Percentiles rank a stretch among this genome's conserved stretches.
These are phyloP conservation scores for Chaetoscypha palmicola DNA, from an alignment of 2,329 filamentous ascomycete genomes.

Conservation along the genomic window DNA sequence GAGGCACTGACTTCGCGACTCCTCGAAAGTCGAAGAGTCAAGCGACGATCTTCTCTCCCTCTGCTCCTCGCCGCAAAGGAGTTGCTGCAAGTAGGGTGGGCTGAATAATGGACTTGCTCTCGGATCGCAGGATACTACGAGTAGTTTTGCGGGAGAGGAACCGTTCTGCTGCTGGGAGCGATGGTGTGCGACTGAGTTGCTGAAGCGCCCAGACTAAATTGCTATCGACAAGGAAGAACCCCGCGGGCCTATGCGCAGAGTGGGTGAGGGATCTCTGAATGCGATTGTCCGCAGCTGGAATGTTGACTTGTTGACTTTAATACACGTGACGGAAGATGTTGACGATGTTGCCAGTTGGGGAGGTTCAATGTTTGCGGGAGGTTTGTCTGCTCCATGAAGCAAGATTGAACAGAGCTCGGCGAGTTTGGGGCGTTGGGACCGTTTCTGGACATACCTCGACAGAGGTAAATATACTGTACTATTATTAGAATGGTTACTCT, in stretches of 20 bases:
- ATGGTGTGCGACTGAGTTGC: constrained; percentile 6
- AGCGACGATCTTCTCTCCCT: background rate
- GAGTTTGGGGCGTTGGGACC: too few relatives aligned
- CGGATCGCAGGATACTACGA: constrained; percentile 11
- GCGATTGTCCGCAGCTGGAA: background rate
- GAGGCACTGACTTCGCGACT: constrained; percentile 10
- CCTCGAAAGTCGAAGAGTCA: background rate
- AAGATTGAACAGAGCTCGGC: too few relatives aligned
- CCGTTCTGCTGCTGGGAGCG: background rate
- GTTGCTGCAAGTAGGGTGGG: background rate
- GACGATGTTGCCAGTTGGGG: background rate
- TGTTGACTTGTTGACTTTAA: background rate
- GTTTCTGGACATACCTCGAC: background rate
- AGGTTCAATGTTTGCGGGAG: too few relatives aligned
- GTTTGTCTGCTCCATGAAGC: too few relatives aligned
- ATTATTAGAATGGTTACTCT: too few relatives aligned
- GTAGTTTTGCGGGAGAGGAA: background rate
- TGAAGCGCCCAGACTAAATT: constrained; percentile 19
- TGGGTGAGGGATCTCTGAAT: too few relatives aligned
- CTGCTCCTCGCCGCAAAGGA: background rate
- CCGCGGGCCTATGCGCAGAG: constrained; percentile 11
- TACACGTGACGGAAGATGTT: background rate
- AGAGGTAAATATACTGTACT: too few relatives aligned
- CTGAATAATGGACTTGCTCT: constrained; percentile 14
- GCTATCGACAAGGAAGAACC: constrained; percentile 18